These are phyloP conservation scores for Ceratobasidium sp. DNA, from an alignment of 1,284 basidiomycete genomes.

Conservation along the genomic window DNA sequence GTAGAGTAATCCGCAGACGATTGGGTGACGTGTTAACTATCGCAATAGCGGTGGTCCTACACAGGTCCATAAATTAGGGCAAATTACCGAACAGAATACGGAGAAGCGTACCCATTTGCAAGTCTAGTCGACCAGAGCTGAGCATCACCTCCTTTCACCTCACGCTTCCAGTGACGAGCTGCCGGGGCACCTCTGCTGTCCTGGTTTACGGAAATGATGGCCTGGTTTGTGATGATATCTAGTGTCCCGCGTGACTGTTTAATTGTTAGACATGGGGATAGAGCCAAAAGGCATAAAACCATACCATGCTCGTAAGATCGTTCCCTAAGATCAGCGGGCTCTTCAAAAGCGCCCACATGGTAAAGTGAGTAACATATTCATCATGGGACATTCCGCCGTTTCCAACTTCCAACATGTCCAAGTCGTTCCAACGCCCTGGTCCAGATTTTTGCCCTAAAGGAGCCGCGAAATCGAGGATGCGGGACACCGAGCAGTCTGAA, in stretches of 20 bases:
- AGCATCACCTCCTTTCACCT: conserved; percentile 40
- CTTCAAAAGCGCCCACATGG: conserved; percentile 63
- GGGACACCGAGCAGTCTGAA: conserved; percentile 49
- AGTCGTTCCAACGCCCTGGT: conserved; percentile 62
- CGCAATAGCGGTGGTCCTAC: conserved; percentile 55
- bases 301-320: conserved; percentile 60
- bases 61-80: neutral
- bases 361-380: conserved; percentile 60
- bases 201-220: conserved; percentile 46
- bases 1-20: conserved; percentile 56
- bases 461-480: conserved; percentile 56
- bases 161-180: conserved; percentile 46
- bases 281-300: neutral
- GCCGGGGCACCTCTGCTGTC: conserved; percentile 44
- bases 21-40: conserved; percentile 60
- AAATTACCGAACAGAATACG: neutral
- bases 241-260: conserved; percentile 47
- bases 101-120: conserved; percentile 23
- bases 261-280: neutral
- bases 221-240: conserved; percentile 49
- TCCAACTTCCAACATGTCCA: conserved; percentile 64
- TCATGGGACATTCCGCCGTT: conserved; percentile 63
- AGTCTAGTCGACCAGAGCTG: conserved; percentile 46
- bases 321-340: conserved; percentile 63
- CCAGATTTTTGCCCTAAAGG: conserved; percentile 61